Conservation (phyloP, 2,329 filamentous ascomycete species). For the Ascochyta koolunga region DNA sequence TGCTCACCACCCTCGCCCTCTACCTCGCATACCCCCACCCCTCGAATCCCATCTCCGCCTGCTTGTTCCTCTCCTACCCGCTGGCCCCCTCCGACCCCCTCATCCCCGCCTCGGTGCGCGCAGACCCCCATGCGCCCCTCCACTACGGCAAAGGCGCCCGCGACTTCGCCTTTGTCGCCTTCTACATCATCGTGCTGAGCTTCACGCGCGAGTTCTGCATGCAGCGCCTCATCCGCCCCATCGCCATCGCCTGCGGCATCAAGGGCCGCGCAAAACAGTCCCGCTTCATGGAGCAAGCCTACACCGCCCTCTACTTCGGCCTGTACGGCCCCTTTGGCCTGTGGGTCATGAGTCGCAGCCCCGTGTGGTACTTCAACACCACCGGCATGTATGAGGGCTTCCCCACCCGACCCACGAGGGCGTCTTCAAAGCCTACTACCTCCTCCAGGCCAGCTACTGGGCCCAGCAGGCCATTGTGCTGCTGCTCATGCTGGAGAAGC, state of each 20-base stretch:
- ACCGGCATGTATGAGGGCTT: conserved; percentile 87
- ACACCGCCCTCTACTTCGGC: conserved; percentile 89
- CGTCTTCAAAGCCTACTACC: conserved; percentile 91
- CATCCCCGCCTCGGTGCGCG: conserved; percentile 37
- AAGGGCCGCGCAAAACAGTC: conserved; percentile 77
- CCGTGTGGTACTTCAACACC: conserved; percentile 96
- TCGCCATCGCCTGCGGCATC: conserved; percentile 74
- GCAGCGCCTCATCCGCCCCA: conserved; percentile 82
- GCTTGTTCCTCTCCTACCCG: conserved; percentile 89
- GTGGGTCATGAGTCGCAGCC: conserved; percentile 89
- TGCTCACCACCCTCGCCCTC: conserved; percentile 66
- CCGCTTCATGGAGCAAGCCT: conserved; percentile 95
- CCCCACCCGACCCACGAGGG: conserved; percentile 80
- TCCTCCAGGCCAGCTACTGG: conserved; percentile 95
- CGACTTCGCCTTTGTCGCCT: conserved; percentile 85
- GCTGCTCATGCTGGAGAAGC: conserved; percentile 86
- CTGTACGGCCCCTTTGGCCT: conserved; percentile 82
- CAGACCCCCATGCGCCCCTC: conserved; percentile 47
- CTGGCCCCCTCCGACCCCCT: conserved; percentile 59
- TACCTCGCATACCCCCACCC: conserved; percentile 79
- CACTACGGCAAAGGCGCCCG: conserved; percentile 90
- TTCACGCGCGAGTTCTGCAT: conserved; percentile 97
- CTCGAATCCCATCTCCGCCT: conserved; percentile 78
- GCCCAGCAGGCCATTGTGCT: conserved; percentile 91
- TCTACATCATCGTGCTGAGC: conserved; percentile 87